Conservation (phyloP, 2,329 filamentous ascomycete species). For the Arthrobotrys conoides region DNA sequence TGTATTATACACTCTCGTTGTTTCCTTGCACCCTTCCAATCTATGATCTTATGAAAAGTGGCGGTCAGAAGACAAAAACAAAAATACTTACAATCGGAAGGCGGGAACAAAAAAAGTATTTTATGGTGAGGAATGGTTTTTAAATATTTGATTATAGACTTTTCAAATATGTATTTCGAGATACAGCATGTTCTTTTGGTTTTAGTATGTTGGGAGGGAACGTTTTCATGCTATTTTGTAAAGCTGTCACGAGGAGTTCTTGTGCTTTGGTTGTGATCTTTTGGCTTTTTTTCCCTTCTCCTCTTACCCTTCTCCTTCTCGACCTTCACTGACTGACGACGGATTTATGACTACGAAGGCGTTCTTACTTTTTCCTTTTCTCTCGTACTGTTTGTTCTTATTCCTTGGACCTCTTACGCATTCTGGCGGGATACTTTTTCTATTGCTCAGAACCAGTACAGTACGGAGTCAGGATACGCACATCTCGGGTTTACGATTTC, state of each 20-base stretch:
- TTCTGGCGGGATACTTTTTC: slow-evolving; percentile 35
- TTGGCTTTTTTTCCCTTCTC: slow-evolving; percentile 15
- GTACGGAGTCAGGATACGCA: slow-evolving; percentile 47
- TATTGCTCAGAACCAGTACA: slow-evolving; percentile 41
- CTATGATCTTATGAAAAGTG: slow-evolving; percentile 26
- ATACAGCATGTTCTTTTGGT: slow-evolving; percentile 51
- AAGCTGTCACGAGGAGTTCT: slow-evolving; percentile 49
- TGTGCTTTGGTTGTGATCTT: slow-evolving; percentile 4
- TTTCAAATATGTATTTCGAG: slow-evolving; percentile 50
- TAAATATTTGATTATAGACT: slow-evolving; percentile 29
- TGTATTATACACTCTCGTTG: slow-evolving; percentile 59
- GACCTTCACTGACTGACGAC: slow-evolving; percentile 50
- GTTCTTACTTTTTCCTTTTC: slow-evolving; percentile 5
- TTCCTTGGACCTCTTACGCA: slow-evolving; percentile 20
- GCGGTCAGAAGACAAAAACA: slow-evolving; percentile 19
- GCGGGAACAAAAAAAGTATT: slow-evolving; percentile 48
- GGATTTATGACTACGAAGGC: slow-evolving; percentile 34
- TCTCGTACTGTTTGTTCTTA: not conserved
- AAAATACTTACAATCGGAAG: slow-evolving; percentile 31
- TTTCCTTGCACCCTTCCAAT: slow-evolving; percentile 28
- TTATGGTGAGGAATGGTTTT: slow-evolving; percentile 15
- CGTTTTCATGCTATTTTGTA: slow-evolving; percentile 24
- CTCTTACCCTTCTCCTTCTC: slow-evolving; percentile 4
- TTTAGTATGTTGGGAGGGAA: slow-evolving; percentile 22
- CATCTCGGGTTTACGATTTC: slow-evolving; percentile 41